These are phyloP conservation scores for Microbotryum lychnidis-dioicae DNA, from an alignment of 1,284 basidiomycete genomes.

Conservation along the genomic window DNA sequence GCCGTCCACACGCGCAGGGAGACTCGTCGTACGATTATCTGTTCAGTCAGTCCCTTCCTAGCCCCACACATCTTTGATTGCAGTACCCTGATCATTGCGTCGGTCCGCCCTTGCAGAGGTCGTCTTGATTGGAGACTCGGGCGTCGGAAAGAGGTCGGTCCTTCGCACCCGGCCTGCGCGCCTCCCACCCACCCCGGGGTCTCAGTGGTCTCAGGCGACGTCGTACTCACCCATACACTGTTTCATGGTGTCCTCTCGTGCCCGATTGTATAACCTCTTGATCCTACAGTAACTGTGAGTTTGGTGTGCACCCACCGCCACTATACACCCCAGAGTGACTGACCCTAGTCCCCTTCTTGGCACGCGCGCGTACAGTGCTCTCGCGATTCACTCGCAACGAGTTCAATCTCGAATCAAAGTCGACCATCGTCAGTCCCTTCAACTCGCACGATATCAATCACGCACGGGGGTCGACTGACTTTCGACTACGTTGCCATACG, in stretches of 20 bases:
- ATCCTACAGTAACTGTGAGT: conserved; percentile 42
- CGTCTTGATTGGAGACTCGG: conserved; percentile 96
- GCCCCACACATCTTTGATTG: background rate
- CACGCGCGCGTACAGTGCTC: conserved; percentile 43
- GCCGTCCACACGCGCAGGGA: conserved; percentile 8
- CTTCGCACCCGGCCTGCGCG: background rate
- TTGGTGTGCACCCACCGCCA: background rate
- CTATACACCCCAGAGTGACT: background rate
- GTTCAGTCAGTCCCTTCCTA: conserved; percentile 57
- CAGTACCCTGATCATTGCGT: background rate
- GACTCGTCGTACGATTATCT: conserved; percentile 68
- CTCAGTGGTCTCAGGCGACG: too few relatives aligned
- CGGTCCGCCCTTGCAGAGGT: conserved; percentile 50
- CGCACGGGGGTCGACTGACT: too few relatives aligned
- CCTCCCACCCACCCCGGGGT: too few relatives aligned
- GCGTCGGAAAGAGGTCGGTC: conserved; percentile 83
- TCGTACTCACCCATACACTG: too few relatives aligned
- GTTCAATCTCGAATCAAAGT: conserved; percentile 98
- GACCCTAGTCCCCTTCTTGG: background rate
- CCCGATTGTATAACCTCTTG: background rate
- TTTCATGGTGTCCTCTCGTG: background rate
- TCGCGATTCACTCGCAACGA: conserved; percentile 97
- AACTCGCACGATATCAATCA: too few relatives aligned
- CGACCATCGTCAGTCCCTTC: conserved; percentile 63
- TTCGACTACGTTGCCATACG: too few relatives aligned